Base-by-base conservation (phyloP, 1,139 yeast genomes). In the Blastobotrys ciferrii region DNA sequence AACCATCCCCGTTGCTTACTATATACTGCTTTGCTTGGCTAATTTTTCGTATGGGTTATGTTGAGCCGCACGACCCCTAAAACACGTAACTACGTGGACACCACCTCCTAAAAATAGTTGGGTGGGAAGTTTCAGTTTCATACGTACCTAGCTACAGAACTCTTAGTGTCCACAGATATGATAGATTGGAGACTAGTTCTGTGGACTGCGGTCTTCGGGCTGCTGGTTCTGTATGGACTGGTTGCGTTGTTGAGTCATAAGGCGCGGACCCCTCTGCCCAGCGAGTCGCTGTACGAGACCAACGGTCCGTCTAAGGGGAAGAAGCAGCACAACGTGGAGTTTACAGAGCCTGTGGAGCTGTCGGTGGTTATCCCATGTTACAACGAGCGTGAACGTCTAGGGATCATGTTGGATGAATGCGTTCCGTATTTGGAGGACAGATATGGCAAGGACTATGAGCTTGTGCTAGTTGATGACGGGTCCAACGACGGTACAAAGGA, bases 291-390 rank as follows among this genome's bases (percentile, higher is more conserved):
- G 44, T 86, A 79, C 62, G 61, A 56, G 32, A 68, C 81, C 3
- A 65, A 68, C 51, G 58, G 40, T 3, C n/a, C 66, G 36, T 57
- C 63, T 31, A 49, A 58, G 43, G 53, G 53, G n/a, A 56, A 32
- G 49, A 62, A 55, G 43, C 55, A 51, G 23, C 55, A 54, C 35
- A 55, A 56, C 9, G 56, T 31, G 32, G 57, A 45, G 48, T 60
- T 53, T 43, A 45, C 32, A 15, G 51, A 43, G n/a, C 45, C 56
- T 2, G 49, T 58, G 19, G 56, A 55, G 31, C 45, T 91, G 43
- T 81, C 94, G 33, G 83, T 92, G 28, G 88, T 94, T 12, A 78
- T 92, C 14, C 98, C 98, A 7, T 89, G 97, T 63, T 92, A 78
- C 64, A 92, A 92, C 64, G 98, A 92, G 68, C 82, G 85, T 1